A percentile compares a stretch with the other conserved stretches of the same genome.
Conservation (phyloP, 305 asterid genomes). For the Coffea humblotiana region DNA sequence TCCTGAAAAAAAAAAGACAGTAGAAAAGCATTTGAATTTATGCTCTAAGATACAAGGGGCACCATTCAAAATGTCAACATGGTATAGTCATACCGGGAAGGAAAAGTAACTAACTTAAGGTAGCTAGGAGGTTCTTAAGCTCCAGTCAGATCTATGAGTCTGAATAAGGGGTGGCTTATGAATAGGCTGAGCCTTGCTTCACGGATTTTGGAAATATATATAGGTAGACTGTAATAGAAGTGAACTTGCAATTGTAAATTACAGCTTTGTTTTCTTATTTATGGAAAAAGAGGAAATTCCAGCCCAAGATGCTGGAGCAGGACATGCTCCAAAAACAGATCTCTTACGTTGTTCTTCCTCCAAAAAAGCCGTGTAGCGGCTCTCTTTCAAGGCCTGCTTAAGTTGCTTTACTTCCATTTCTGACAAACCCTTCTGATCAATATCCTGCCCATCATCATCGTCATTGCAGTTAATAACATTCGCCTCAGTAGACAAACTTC, state of each 20-base stretch:
- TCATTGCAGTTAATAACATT: not conserved
- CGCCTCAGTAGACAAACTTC: not conserved
- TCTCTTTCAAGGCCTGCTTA: slow-evolving; percentile 24
- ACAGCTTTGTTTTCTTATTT: not conserved
- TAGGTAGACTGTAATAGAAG: not conserved
- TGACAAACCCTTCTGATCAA: slow-evolving; percentile 14
- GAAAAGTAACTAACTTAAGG: not conserved
- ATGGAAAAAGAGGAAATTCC: not conserved
- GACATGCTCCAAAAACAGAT: not conserved
- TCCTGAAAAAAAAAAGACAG: not conserved
- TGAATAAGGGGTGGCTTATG: not conserved
- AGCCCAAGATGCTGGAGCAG: not conserved
- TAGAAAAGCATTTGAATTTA: too few relatives aligned
- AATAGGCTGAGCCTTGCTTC: not conserved
- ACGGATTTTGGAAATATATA: too few relatives aligned
- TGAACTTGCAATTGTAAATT: not conserved
- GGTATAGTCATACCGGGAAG: not conserved
- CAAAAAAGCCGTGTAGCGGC: slow-evolving; percentile 13
- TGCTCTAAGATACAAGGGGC: not conserved
- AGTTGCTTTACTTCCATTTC: slow-evolving; percentile 18
- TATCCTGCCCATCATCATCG: not conserved
- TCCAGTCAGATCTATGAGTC: not conserved
- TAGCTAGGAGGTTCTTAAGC: not conserved
- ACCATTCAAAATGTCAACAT: not conserved
- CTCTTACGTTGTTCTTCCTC: not conserved